Conservation (phyloP, 495 filamentous ascomycete genomes). For the Beverwykella pulmonaria region DNA sequence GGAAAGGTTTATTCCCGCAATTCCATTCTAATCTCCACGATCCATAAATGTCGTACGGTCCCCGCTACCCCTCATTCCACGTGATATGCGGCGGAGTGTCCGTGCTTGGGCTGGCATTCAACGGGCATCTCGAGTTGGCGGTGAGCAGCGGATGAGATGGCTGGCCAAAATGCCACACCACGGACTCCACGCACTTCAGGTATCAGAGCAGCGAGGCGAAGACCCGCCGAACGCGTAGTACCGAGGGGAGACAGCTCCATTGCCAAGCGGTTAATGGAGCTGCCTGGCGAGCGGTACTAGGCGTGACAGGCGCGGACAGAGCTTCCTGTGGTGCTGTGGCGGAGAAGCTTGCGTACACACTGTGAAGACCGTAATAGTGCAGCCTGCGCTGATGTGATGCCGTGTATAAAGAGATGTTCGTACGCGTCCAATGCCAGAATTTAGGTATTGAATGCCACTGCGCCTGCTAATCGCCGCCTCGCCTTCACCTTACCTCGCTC, state of each 20-base stretch:
- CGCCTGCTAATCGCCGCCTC: not conserved
- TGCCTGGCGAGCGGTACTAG: constrained; percentile 26
- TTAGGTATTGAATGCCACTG: not conserved
- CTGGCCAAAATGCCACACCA: constrained; percentile 33
- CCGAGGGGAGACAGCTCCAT: not conserved
- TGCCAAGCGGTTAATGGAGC: constrained; percentile 28
- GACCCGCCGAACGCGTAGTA: constrained; percentile 3
- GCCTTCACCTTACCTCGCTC: constrained; percentile 8
- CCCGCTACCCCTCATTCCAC: constrained; percentile 37
- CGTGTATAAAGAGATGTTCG: not conserved
- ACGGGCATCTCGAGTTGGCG: constrained; percentile 30
- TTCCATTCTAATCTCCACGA: too few relatives aligned
- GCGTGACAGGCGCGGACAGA: constrained; percentile 17
- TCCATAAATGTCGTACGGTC: not conserved
- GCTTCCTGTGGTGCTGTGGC: constrained; percentile 29
- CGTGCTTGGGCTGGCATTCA: constrained; percentile 4
- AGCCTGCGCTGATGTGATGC: constrained; percentile 22
- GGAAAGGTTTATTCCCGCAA: not conserved
- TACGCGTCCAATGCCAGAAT: not conserved
- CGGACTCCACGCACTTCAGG: constrained; percentile 1
- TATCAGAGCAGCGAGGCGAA: not conserved
- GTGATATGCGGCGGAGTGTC: constrained; percentile 23
- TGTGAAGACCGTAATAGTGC: constrained; percentile 29
- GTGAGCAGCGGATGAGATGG: constrained; percentile 26
- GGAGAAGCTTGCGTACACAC: constrained; percentile 37